phyloP scores from a whole-genome alignment of 768 basidiomycete species.

The Pluteus cervinus region DNA sequence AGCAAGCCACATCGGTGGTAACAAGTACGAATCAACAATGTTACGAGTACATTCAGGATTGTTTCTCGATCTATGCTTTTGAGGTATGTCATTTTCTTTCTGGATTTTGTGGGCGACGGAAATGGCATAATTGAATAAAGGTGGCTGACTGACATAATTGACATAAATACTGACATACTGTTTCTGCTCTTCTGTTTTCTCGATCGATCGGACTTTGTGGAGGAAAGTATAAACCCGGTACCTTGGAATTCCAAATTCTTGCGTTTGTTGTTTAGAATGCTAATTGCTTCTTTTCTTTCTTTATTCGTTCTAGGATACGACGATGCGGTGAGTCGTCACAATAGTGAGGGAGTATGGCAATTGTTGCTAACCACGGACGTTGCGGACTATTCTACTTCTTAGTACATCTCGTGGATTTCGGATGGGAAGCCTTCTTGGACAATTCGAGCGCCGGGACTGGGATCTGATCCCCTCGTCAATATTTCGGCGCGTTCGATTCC shows the following conservation, averaged over 20 bases:
- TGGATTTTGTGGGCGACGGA: too few relatives aligned
- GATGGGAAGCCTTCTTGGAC: conserved; percentile 67
- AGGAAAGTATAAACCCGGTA: conserved; percentile 36
- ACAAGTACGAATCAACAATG: conserved; percentile 62
- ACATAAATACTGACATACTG: too few relatives aligned
- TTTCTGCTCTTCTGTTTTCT: too few relatives aligned
- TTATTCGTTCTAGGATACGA: conserved; percentile 65
- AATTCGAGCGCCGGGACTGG: conserved; percentile 59
- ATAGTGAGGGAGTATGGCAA: too few relatives aligned
- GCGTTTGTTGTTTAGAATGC: conserved; percentile 21
- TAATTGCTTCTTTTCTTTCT: too few relatives aligned
- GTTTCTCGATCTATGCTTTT: conserved; percentile 72
- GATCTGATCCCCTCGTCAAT: conserved; percentile 46
- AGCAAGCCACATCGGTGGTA: conserved; percentile 74
- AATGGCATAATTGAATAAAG: too few relatives aligned
- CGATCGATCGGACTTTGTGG: too few relatives aligned
- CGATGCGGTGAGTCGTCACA: conserved; percentile 38
- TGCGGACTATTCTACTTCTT: neutral
- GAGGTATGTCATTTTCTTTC: conserved; percentile 37
- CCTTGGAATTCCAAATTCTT: conserved; percentile 9
- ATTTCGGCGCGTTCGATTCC: conserved; percentile 64
- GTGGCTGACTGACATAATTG: too few relatives aligned
- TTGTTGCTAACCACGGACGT: too few relatives aligned
- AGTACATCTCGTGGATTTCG: conserved; percentile 83
- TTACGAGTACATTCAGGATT: conserved; percentile 51